Evolutionary conservation across 2,329 filamentous ascomycete genomes (phyloP), one percentile per base, ranked within the genome.

Genomic region (Penicillium brasilianum): DNA sequence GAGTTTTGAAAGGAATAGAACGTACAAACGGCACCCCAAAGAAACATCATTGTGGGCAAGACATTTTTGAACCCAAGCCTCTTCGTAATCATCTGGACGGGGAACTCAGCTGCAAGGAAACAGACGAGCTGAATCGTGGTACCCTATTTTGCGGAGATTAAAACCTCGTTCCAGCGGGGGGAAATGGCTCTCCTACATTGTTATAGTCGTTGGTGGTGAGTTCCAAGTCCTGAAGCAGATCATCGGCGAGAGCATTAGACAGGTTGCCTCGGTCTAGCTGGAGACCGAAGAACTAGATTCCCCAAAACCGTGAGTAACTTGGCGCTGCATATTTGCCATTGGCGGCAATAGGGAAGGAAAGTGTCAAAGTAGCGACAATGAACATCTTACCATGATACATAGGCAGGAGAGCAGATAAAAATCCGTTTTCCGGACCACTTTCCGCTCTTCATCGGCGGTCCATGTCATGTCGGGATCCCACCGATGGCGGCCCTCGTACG

Each of bases 181-280:
- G 11, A 2, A 16, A n/a, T n/a, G 32, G 3, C 22, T 3, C 36
- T 41, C 51, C 18, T 11, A 54, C 51, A 32, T 67, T 71, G 51
- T 76, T 73, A 53, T 74, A 76, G 58, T 77, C 72, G 53, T 77
- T 75, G 9, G 72, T 77, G 13, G 69, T 73, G 86, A 87, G 9
- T 73, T 74, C 36, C 10, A 78, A 62, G 48, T 78, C 76, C 16
- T 57, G 53, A 4, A 89, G 78, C 61, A 89, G 77, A 66, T 86
- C 83, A 69, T 88, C 86, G 2, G 83, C 84, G 28, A 85, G 73
- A 4, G 85, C 86, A 63, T 86, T 86, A 56, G 58, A 65, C 14
- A 88, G 75, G 62, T 88, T 88, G 49, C 85, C 84, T 51, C 86
- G 78, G 69, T 88, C 85, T 6, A 88, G 74, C 69, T 88, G 85